Conservation (phyloP, 208 protist species). For the Wallacemonas collosoma region DNA sequence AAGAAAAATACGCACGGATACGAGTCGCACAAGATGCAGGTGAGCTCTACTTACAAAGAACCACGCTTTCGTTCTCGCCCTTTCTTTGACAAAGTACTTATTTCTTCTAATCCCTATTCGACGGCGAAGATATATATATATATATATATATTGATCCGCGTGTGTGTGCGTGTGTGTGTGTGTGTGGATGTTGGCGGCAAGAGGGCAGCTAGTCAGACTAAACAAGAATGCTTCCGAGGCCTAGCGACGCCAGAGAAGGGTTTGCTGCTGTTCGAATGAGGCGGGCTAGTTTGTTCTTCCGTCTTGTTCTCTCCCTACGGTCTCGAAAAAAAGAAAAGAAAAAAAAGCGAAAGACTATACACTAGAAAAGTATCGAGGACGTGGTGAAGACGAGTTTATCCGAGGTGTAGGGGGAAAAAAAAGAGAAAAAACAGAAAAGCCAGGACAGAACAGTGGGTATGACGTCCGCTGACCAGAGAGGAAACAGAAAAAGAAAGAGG, state of each 20-base stretch:
- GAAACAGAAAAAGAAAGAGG: constrained; percentile 6
- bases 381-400: not conserved
- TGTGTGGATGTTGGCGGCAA: no score
- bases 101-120: not conserved
- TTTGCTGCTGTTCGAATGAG: no score
- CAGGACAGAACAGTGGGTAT: no score
- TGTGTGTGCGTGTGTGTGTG: no score
- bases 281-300: not conserved
- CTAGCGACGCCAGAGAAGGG: no score
- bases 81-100: not conserved
- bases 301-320: not conserved
- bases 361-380: no score
- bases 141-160: not conserved
- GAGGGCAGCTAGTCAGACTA: no score
- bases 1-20: not conserved
- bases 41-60: not conserved
- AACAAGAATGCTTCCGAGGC: no score
- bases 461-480: not conserved
- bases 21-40: not conserved
- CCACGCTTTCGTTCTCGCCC: no score
- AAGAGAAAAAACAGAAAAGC: constrained; percentile 2
- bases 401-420: not conserved
- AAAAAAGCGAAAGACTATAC: not conserved
- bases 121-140: not conserved
- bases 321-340: not conserved